Evolutionary conservation across 1,284 basidiomycete genomes (phyloP).

Genomic region (Ustanciosporium gigantosporum): DNA sequence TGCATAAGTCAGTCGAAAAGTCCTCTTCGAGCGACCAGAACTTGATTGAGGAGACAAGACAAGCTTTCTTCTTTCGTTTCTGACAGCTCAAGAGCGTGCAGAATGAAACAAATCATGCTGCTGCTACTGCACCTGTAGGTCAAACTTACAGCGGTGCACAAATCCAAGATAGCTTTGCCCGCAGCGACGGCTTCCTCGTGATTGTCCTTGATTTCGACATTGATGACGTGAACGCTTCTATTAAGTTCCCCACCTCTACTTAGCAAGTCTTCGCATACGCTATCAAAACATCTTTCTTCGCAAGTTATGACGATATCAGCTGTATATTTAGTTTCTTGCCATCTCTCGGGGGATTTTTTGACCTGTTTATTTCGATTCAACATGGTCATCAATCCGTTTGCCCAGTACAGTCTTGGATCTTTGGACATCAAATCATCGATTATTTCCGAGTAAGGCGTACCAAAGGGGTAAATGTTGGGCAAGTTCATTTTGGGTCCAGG

Average conservation of each 20-base stretch:
- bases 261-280: constrained; percentile 94
- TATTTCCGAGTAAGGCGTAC: constrained; percentile 96
- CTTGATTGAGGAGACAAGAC: too few species aligned
- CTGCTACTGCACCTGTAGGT: too few species aligned
- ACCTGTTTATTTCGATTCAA: constrained; percentile 91
- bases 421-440: constrained; percentile 88
- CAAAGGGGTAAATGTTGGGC: constrained; percentile 95
- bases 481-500: constrained; percentile 96
- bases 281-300: constrained; percentile 97
- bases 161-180: constrained; percentile 89
- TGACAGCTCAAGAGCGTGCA: too few species aligned
- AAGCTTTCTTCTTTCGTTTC: too few species aligned
- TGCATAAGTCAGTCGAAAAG: too few species aligned
- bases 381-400: constrained; percentile 96
- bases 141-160: constrained; percentile 79
- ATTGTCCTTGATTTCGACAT: constrained; percentile 98
- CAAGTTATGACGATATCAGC: constrained; percentile 98
- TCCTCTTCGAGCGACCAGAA: too few species aligned
- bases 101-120: too few species aligned
- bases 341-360: constrained; percentile 90
- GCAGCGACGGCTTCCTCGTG: constrained; percentile 97
- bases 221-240: constrained; percentile 92
- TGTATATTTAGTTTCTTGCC: constrained; percentile 85
- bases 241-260: constrained; percentile 87
- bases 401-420: constrained; percentile 82